Evolutionary conservation across 495 filamentous ascomycete species (phyloP).

Genomic region (Neurospora sp.): DNA sequence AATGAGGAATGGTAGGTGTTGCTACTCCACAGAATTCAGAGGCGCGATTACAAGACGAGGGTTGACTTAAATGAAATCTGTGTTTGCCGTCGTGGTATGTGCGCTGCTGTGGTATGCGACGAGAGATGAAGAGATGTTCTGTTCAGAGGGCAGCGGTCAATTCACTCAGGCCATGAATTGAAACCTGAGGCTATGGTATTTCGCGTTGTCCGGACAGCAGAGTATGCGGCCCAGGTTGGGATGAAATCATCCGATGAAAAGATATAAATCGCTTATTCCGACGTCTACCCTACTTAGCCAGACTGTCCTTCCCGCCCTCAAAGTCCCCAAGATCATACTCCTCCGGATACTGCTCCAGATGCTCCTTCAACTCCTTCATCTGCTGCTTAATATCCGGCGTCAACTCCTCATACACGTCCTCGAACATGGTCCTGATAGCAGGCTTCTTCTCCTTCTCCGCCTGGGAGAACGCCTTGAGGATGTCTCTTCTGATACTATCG

Average conservation of each 20-base stretch:
- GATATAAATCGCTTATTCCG: neutral
- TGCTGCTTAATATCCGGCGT: slow-evolving; percentile 75
- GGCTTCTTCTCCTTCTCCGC: slow-evolving; percentile 90
- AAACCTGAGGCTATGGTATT: neutral
- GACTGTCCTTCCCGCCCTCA: slow-evolving; percentile 63
- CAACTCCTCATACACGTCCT: slow-evolving; percentile 77
- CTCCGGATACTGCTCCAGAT: slow-evolving; percentile 77
- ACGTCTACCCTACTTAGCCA: slow-evolving; percentile 16
- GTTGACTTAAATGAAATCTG: neutral
- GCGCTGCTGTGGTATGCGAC: neutral
- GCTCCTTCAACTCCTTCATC: slow-evolving; percentile 62
- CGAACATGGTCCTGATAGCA: slow-evolving; percentile 65
- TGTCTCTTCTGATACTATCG: slow-evolving; percentile 54
- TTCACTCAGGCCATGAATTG: neutral
- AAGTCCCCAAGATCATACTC: slow-evolving; percentile 82
- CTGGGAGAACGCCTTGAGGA: slow-evolving; percentile 73
- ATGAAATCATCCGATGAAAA: neutral
- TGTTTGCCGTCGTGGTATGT: neutral
- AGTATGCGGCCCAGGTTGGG: neutral
- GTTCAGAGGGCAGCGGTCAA: neutral
- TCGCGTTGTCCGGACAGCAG: neutral
- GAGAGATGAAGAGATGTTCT: neutral
- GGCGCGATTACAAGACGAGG: neutral
- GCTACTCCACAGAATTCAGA: neutral
- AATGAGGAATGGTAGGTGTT: neutral